Evolutionary conservation across 139 green algal genomes (phyloP).

Genomic region (Spirogloea muscicola): DNA sequence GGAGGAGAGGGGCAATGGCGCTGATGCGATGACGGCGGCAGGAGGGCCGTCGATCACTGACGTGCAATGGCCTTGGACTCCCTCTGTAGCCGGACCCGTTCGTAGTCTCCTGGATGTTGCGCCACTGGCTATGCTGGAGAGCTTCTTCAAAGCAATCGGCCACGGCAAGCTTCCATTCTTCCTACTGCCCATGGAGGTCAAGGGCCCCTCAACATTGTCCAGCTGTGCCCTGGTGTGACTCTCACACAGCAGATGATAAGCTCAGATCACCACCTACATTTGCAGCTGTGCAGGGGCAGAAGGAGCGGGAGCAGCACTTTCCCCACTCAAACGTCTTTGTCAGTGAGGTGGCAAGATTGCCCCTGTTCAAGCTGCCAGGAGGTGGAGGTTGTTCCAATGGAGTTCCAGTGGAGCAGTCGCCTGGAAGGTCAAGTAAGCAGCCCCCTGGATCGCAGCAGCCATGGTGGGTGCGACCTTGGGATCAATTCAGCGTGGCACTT

Average conservation of each 20-base stretch:
- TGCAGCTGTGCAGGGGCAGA: constrained; percentile 1
- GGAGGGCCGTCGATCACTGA: constrained; percentile 3
- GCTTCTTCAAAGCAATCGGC: neutral
- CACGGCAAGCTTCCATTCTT: neutral
- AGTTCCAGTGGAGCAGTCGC: neutral
- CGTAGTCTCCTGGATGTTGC: constrained; percentile 13
- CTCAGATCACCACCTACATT: too few relatives aligned
- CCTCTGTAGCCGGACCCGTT: constrained; percentile 10
- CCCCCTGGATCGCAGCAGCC: neutral
- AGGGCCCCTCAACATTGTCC: neutral
- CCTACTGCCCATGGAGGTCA: too few relatives aligned
- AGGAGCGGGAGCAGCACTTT: neutral
- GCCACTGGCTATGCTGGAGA: neutral
- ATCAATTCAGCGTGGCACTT: neutral
- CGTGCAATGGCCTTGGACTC: neutral
- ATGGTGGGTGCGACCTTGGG: neutral
- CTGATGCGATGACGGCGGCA: too few relatives aligned
- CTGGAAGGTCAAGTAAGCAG: too few relatives aligned
- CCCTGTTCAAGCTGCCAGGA: neutral
- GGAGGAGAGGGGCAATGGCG: neutral
- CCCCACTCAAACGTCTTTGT: neutral
- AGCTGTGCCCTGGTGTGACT: neutral
- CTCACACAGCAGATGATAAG: neutral
- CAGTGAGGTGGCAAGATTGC: neutral
- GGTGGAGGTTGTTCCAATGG: neutral